A percentile compares a stretch with the other conserved stretches of the same genome.
These are phyloP conservation scores for Pulveroboletus sp. DNA, from an alignment of 768 basidiomycete genomes.

Conservation along the genomic window DNA sequence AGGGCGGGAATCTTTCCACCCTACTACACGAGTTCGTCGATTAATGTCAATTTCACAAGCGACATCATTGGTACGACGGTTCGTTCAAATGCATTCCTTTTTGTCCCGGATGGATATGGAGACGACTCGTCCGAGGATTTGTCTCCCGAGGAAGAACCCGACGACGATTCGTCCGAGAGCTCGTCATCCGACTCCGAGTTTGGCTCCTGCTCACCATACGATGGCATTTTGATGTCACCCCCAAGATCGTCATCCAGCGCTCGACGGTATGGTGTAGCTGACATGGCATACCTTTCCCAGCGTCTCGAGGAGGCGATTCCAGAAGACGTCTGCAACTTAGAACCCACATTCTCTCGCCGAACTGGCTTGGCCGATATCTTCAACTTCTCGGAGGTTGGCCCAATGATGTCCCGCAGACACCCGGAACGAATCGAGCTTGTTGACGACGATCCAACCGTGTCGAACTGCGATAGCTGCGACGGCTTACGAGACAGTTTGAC, in stretches of 20 bases:
- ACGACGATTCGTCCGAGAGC: neutral
- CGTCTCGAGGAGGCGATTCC: neutral
- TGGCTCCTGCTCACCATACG: neutral
- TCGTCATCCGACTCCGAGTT: neutral
- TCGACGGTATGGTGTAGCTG: conserved; percentile 12
- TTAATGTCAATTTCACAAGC: conserved; percentile 8
- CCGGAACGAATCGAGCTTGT: neutral
- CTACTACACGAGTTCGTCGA: conserved; percentile 8
- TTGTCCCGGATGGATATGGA: neutral
- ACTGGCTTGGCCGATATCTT: neutral
- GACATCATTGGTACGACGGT: conserved; percentile 12
- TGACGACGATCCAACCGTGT: neutral
- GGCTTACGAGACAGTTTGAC: neutral
- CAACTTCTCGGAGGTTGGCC: neutral
- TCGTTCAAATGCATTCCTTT: conserved; percentile 11
- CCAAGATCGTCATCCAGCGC: neutral
- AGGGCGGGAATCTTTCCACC: conserved; percentile 1
- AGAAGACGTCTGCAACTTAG: neutral
- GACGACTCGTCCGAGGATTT: too few relatives aligned
- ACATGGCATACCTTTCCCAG: conserved; percentile 1
- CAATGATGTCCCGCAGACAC: neutral
- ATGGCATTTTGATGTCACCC: neutral
- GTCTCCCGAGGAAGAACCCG: neutral
- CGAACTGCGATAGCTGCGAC: neutral
- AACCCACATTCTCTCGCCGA: neutral